Evolutionary conservation across 495 filamentous ascomycete genomes (phyloP).

Genomic region (Xylaria castorea): DNA sequence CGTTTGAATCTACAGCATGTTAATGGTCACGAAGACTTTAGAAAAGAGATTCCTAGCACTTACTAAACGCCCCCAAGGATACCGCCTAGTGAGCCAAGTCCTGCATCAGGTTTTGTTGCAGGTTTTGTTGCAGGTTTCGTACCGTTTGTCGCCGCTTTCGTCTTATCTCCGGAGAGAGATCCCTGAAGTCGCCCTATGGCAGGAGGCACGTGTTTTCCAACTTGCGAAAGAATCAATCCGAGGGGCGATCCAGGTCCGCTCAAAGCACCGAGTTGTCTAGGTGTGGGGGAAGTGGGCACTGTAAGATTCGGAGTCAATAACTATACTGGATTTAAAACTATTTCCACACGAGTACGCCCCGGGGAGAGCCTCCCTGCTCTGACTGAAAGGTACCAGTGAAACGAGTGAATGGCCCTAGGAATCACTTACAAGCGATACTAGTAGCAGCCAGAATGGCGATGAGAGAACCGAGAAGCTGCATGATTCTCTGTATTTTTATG

Average conservation of each 20-base stretch:
- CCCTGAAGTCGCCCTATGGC: neutral
- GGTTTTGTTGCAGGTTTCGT: slow-evolving; percentile 6
- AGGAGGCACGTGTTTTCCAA: slow-evolving; percentile 21
- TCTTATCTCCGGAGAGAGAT: neutral
- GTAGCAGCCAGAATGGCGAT: slow-evolving; percentile 26
- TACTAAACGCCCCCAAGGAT: slow-evolving; percentile 30
- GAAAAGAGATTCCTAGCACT: neutral
- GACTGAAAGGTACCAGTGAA: neutral
- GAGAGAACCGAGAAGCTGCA: slow-evolving; percentile 18
- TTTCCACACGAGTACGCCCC: neutral
- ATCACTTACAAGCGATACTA: slow-evolving; percentile 12
- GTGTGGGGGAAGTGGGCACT: neutral
- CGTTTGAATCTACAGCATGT: neutral
- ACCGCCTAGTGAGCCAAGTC: slow-evolving; percentile 8
- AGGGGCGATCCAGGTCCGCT: slow-evolving; percentile 11
- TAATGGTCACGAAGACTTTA: neutral
- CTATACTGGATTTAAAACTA: neutral
- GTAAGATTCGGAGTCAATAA: neutral
- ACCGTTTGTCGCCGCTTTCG: neutral
- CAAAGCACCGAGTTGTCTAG: slow-evolving; percentile 18
- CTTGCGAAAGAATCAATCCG: neutral
- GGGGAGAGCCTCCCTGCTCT: neutral
- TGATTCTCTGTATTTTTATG: neutral
- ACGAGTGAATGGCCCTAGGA: neutral
- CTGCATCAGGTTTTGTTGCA: neutral